Conservation (phyloP, 495 filamentous ascomycete species). For the Cercophora sp. region DNA sequence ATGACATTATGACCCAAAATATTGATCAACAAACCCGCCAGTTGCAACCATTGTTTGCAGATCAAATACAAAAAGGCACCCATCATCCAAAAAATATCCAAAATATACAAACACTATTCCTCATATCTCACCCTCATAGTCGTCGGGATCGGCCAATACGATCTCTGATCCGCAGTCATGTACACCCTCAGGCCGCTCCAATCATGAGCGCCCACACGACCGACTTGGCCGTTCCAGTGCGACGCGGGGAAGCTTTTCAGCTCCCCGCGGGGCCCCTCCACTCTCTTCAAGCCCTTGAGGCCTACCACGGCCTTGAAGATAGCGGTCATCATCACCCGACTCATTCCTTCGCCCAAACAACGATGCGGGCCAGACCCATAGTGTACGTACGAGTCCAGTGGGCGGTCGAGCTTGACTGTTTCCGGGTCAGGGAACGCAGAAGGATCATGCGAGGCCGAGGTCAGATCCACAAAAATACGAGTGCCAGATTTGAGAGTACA, state of each 20-base stretch:
- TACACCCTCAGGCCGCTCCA: conserved; percentile 55
- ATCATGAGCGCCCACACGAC: conserved; percentile 13
- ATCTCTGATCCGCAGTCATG: conserved; percentile 59
- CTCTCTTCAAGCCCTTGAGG: conserved; percentile 47
- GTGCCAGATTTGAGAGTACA: conserved; percentile 24
- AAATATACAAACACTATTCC: conserved; percentile 8
- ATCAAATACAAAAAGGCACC: too few relatives aligned
- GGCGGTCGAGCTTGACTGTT: conserved; percentile 57
- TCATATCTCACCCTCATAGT: conserved; percentile 46
- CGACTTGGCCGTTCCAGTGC: conserved; percentile 34
- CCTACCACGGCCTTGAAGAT: conserved; percentile 40
- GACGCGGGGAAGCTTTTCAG: conserved; percentile 57
- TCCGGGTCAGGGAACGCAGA: conserved; percentile 60
- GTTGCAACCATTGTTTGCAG: too few relatives aligned
- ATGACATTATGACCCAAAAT: too few relatives aligned
- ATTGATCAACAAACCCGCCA: too few relatives aligned
- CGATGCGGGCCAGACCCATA: conserved; percentile 59
- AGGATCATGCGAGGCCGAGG: conserved; percentile 58
- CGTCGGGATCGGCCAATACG: conserved; percentile 62
- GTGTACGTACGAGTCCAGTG: conserved; percentile 59
- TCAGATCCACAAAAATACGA: conserved; percentile 46
- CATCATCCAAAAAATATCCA: too few relatives aligned
- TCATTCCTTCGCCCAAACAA: conserved; percentile 55
- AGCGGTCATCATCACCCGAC: conserved; percentile 53
- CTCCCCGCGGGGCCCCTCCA: conserved; percentile 53